A percentile compares a stretch with the other conserved stretches of the same genome.
These are phyloP conservation scores for Meyerozyma smithsonii DNA, from an alignment of 1,139 yeast species.

Conservation along the genomic window DNA sequence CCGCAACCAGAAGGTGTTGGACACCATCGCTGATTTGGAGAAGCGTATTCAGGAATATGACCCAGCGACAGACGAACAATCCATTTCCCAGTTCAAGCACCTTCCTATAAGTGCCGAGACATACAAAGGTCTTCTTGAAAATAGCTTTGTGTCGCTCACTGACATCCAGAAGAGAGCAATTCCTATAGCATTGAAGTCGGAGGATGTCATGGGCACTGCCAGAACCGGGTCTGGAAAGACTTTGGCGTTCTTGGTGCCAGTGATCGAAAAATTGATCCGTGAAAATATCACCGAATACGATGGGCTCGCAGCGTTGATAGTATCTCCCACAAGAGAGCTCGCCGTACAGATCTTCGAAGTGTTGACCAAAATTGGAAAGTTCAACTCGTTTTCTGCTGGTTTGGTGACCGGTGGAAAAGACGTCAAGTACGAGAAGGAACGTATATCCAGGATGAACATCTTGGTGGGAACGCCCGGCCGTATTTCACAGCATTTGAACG, in stretches of 20 bases:
- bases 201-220: slow-evolving; percentile 89
- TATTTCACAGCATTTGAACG: slow-evolving; percentile 90
- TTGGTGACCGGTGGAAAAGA: slow-evolving; percentile 97
- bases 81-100: slow-evolving; percentile 48
- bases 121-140: slow-evolving; percentile 65
- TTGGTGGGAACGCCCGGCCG: slow-evolving; percentile 97
- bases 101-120: slow-evolving; percentile 72
- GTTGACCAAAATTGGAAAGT: slow-evolving; percentile 73
- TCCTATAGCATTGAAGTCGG: slow-evolving; percentile 71
- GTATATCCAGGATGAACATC: slow-evolving; percentile 79
- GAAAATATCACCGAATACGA: slow-evolving; percentile 82
- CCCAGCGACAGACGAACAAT: slow-evolving; percentile 26
- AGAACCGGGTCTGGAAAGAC: slow-evolving; percentile 97
- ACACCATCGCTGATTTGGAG: slow-evolving; percentile 41
- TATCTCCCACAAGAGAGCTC: slow-evolving; percentile 91
- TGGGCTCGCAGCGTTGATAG: slow-evolving; percentile 88
- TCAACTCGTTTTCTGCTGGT: slow-evolving; percentile 84
- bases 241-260: slow-evolving; percentile 83
- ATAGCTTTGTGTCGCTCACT: slow-evolving; percentile 70
- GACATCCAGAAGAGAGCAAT: slow-evolving; percentile 83
- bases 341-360: slow-evolving; percentile 95
- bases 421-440: slow-evolving; percentile 78
- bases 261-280: slow-evolving; percentile 65
- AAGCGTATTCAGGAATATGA: slow-evolving; percentile 49
- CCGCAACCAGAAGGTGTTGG: slow-evolving; percentile 36